Conservation (phyloP, 192 early-diverging fungal genomes). For the Chytriomyces hyalinus region DNA sequence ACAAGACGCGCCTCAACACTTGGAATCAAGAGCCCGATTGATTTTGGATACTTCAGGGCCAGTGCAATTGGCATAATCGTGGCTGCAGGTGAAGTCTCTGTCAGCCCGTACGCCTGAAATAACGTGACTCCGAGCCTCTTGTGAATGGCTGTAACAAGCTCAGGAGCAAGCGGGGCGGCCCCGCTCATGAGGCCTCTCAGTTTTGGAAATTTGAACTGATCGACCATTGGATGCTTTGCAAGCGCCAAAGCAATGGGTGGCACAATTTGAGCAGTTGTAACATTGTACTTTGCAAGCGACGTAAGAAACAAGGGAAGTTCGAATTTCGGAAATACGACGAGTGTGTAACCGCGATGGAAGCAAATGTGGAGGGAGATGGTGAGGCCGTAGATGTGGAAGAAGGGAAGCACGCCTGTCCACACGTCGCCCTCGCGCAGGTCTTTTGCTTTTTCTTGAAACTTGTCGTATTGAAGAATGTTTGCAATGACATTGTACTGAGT, state of each 20-base stretch:
- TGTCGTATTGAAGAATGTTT: constrained; percentile 66
- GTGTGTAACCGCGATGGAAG: constrained; percentile 53
- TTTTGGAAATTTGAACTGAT: constrained; percentile 75
- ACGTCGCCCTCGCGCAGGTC: constrained; percentile 29
- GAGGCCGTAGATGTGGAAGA: constrained; percentile 56
- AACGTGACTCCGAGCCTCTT: constrained; percentile 50
- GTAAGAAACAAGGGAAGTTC: constrained; percentile 63
- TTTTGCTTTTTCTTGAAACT: constrained; percentile 47
- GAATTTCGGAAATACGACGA: constrained; percentile 82
- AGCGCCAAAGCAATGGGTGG: constrained; percentile 74
- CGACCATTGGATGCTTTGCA: constrained; percentile 73
- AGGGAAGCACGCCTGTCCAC: constrained; percentile 70
- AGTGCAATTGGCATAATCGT: constrained; percentile 19
- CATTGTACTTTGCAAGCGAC: constrained; percentile 70
- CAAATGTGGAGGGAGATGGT: constrained; percentile 36
- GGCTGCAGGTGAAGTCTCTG: constrained; percentile 54
- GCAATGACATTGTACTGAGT: constrained; percentile 83
- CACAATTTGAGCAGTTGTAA: constrained; percentile 51
- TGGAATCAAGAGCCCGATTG: constrained; percentile 75
- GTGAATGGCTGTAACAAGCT: constrained; percentile 63
- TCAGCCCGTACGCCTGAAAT: constrained; percentile 61
- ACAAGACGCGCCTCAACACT: constrained; percentile 76
- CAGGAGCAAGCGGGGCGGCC: constrained; percentile 77
- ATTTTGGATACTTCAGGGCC: constrained; percentile 49
- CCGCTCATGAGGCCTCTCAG: constrained; percentile 69